A percentile compares a stretch with the other conserved stretches of the same genome.
Evolutionary conservation across 441 rosid genomes (phyloP).

Genomic region (Mallotus japonicus): DNA sequence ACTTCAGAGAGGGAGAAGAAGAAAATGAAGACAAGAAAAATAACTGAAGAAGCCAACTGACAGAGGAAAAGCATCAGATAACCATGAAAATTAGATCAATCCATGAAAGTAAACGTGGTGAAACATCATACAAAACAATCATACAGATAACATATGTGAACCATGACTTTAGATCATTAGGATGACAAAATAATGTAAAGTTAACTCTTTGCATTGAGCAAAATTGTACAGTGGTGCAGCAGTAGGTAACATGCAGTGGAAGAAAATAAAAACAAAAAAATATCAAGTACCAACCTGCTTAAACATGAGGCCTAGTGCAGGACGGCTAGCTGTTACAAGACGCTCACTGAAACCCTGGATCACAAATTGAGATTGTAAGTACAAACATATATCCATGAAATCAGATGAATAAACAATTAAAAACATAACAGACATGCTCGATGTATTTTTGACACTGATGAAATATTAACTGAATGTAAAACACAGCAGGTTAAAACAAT

Average conservation of each 20-base stretch:
- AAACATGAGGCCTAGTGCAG: conserved; percentile 85
- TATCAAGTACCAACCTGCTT: conserved; percentile 65
- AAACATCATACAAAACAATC: background rate
- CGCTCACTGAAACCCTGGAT: conserved; percentile 89
- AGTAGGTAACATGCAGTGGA: background rate
- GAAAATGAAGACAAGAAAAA: background rate
- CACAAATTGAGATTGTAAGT: conserved; percentile 28
- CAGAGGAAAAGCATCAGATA: background rate
- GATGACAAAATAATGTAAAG: background rate
- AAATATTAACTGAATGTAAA: background rate
- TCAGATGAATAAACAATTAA: conserved; percentile 1
- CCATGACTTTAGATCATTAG: background rate
- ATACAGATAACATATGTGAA: background rate
- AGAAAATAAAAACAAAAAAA: background rate
- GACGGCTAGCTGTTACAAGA: conserved; percentile 81
- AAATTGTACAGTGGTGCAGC: background rate
- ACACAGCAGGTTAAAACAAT: background rate
- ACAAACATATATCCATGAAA: conserved; percentile 17
- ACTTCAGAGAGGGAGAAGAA: background rate
- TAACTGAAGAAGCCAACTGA: background rate
- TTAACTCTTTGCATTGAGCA: background rate
- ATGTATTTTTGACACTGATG: background rate
- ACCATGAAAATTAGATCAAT: background rate
- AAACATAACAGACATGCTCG: background rate
- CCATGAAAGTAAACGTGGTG: background rate